A percentile compares a stretch with the other conserved stretches of the same genome.
These are phyloP conservation scores for Chlorella variabilis DNA, from an alignment of 163 green algal genomes.

Conservation along the genomic window DNA sequence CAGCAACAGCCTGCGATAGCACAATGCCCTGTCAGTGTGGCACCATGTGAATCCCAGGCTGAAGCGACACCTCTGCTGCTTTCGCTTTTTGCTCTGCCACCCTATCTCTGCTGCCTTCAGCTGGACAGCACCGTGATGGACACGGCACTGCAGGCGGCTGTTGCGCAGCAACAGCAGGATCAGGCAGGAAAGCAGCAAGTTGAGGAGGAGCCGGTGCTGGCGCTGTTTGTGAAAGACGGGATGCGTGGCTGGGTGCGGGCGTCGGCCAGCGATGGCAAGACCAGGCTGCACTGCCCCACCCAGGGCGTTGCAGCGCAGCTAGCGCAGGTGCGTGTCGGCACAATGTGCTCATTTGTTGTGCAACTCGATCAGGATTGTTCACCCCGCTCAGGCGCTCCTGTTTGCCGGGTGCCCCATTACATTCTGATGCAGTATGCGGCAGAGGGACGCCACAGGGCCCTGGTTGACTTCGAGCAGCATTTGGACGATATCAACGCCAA, in stretches of 20 bases:
- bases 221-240: slow-evolving; percentile 35
- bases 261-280: neutral
- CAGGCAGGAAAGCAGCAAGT: neutral
- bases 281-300: slow-evolving; percentile 21
- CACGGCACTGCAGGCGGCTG: neutral
- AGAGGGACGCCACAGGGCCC: slow-evolving; percentile 21
- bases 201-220: slow-evolving; percentile 8
- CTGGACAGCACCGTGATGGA: slow-evolving; percentile 10
- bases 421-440: neutral
- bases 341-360: neutral
- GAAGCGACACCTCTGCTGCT: too few relatives aligned
- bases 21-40: too few relatives aligned
- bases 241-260: slow-evolving; percentile 4
- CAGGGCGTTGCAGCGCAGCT: slow-evolving; percentile 21
- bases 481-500: slow-evolving; percentile 45
- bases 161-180: neutral
- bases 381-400: too few relatives aligned
- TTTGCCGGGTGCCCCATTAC: too few relatives aligned
- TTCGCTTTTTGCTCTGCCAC: neutral
- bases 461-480: slow-evolving; percentile 58
- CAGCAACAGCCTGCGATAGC: too few relatives aligned
- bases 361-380: too few relatives aligned
- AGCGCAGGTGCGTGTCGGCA: slow-evolving; percentile 3
- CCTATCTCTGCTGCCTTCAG: neutral
- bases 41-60: too few relatives aligned